Conservation (phyloP, 2,329 filamentous ascomycete genomes). For the Penicillium paneum region DNA sequence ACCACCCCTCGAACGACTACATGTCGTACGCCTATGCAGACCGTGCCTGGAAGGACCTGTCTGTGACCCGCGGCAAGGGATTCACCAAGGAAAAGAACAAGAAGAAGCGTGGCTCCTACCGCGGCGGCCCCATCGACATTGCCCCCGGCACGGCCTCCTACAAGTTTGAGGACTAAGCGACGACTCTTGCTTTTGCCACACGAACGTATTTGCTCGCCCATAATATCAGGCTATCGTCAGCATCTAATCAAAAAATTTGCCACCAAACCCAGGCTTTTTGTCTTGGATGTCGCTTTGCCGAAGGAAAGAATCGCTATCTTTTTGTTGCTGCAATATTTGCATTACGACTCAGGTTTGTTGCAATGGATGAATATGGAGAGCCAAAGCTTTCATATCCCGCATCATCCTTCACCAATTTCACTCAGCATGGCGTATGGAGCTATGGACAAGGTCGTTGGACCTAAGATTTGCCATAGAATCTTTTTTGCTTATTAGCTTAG, state of each 20-base stretch:
- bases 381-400: neutral
- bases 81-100: slow-evolving; percentile 99
- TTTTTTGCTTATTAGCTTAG: slow-evolving; percentile 7
- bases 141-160: slow-evolving; percentile 70
- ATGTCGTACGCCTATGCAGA: slow-evolving; percentile 83
- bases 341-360: neutral
- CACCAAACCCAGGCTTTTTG: neutral
- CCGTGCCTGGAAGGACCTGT: slow-evolving; percentile 80
- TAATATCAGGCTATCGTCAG: slow-evolving; percentile 1
- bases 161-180: slow-evolving; percentile 82
- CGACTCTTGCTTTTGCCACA: neutral
- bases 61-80: slow-evolving; percentile 88
- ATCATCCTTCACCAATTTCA: slow-evolving; percentile 7
- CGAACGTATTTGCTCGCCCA: neutral
- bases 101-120: slow-evolving; percentile 87
- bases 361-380: neutral
- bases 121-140: slow-evolving; percentile 84
- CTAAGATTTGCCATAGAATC: neutral
- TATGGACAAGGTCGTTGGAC: slow-evolving; percentile 8
- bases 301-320: neutral
- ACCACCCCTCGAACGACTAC: slow-evolving; percentile 76
- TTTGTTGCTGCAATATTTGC: neutral
- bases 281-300: slow-evolving; percentile 3
- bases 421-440: slow-evolving; percentile 19
- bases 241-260: neutral